Conservation (phyloP, 140 eudicot species). For the Oenanthe javanica region DNA sequence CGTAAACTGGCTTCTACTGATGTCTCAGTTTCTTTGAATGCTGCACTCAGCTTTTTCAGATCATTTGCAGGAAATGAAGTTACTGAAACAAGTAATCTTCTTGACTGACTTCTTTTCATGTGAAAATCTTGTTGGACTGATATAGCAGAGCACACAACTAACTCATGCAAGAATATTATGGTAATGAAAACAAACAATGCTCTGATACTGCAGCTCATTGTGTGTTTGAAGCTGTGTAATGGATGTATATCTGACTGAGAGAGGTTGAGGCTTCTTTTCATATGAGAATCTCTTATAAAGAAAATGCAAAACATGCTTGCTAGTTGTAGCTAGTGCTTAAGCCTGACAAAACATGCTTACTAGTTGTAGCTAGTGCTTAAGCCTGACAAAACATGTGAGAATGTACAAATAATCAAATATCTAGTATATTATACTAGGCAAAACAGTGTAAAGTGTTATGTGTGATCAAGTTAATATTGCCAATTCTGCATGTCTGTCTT, state of each 20-base stretch:
- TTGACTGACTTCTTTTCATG: constrained; percentile 34
- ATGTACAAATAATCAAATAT: constrained; percentile 14
- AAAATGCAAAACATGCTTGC: constrained; percentile 25
- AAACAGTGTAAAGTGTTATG: constrained; percentile 21
- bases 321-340: constrained; percentile 47
- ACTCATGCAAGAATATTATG: constrained; percentile 32
- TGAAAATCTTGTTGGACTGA: constrained; percentile 10
- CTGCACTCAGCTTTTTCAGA: constrained; percentile 15
- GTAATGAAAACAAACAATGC: constrained; percentile 23
- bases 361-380: constrained; percentile 47
- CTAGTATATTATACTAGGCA: constrained; percentile 10
- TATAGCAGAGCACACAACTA: constrained; percentile 15
- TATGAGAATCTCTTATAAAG: constrained; percentile 23
- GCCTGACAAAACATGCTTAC: constrained; percentile 46
- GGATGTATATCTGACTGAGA: constrained; percentile 18
- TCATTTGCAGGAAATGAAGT: constrained; percentile 18
- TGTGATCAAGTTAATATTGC: constrained; percentile 12
- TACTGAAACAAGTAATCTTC: constrained; percentile 40
- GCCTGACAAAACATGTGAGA: constrained; percentile 62
- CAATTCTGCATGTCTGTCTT: not conserved
- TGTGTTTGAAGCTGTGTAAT: constrained; percentile 6
- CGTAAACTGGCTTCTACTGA: constrained; percentile 23
- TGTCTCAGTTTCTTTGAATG: constrained; percentile 15
- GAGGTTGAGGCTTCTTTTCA: constrained; percentile 5
- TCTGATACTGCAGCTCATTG: constrained; percentile 23